Evolutionary conservation across 805 yeast genomes (phyloP).

Genomic region (Cyberlindnera japonica): DNA sequence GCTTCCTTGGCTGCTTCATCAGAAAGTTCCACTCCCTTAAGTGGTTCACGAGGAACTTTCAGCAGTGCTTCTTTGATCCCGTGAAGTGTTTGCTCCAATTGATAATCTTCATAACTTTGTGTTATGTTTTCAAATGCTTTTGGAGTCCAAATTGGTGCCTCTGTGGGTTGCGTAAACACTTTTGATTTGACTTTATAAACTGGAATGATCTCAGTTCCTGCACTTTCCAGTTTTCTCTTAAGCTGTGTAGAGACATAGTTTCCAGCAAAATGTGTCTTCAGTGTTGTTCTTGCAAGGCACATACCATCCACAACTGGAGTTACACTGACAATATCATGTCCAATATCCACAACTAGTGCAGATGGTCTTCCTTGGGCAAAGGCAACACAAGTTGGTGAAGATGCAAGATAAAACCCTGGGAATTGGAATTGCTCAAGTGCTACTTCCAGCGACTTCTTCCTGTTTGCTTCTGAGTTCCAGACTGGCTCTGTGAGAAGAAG

Average conservation of each 20-base stretch:
- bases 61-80: constrained; percentile 75
- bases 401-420: constrained; percentile 79
- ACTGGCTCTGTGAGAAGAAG: constrained; percentile 81
- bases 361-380: constrained; percentile 87
- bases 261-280: constrained; percentile 74
- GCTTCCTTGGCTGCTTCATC: constrained; percentile 25
- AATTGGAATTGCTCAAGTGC: constrained; percentile 65
- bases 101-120: constrained; percentile 51
- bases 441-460: constrained; percentile 66
- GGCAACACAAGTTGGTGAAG: constrained; percentile 82
- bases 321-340: constrained; percentile 72
- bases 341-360: constrained; percentile 81
- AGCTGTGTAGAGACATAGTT: constrained; percentile 56
- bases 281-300: constrained; percentile 64
- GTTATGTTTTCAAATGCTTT: constrained; percentile 22
- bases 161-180: constrained; percentile 28
- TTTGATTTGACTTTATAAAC: constrained; percentile 51
- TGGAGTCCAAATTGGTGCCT: constrained; percentile 32
- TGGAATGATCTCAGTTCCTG: constrained; percentile 38
- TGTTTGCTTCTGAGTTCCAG: constrained; percentile 69
- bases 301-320: constrained; percentile 84
- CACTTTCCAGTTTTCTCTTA: constrained; percentile 35
- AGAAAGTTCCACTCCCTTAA: constrained; percentile 17
- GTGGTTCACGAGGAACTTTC: constrained; percentile 45
- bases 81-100: constrained; percentile 51